A percentile compares a stretch with the other conserved stretches of the same genome.
These are phyloP conservation scores for Parmelia sp. DNA, from an alignment of 495 filamentous ascomycete genomes.

Conservation along the genomic window DNA sequence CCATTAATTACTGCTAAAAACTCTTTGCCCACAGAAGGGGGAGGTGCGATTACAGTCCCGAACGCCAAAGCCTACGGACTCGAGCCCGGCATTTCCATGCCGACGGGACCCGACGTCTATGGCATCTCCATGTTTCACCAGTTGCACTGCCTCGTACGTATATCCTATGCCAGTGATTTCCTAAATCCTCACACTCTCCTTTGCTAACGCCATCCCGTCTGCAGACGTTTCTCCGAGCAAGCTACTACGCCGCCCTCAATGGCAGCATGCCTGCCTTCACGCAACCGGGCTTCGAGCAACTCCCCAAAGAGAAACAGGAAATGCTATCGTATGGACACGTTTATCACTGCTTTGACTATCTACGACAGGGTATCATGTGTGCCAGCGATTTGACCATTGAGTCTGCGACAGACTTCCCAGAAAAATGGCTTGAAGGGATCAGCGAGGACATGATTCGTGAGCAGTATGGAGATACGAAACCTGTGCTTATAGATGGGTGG, in stretches of 20 bases:
- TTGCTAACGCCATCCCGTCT: background rate
- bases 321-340: background rate
- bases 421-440: background rate
- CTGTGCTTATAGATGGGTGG: background rate
- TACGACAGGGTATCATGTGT: slow-evolving; percentile 1
- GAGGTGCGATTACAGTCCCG: background rate
- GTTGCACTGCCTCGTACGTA: background rate
- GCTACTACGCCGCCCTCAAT: slow-evolving; percentile 3
- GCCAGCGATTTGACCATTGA: background rate
- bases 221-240: background rate
- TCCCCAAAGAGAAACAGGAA: background rate
- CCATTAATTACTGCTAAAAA: background rate
- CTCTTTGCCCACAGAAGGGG: background rate
- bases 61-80: slow-evolving; percentile 6
- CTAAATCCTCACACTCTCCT: background rate
- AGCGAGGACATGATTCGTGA: background rate
- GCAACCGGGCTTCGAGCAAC: background rate
- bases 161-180: background rate
- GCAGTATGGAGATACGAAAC: background rate
- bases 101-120: background rate
- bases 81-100: background rate
- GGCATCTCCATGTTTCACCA: background rate
- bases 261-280: background rate
- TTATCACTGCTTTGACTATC: background rate
- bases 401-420: background rate